Percentiles rank a stretch among this genome's conserved stretches.
These are phyloP conservation scores for Candida tibetensis DNA, from an alignment of 805 yeast species.

Conservation along the genomic window DNA sequence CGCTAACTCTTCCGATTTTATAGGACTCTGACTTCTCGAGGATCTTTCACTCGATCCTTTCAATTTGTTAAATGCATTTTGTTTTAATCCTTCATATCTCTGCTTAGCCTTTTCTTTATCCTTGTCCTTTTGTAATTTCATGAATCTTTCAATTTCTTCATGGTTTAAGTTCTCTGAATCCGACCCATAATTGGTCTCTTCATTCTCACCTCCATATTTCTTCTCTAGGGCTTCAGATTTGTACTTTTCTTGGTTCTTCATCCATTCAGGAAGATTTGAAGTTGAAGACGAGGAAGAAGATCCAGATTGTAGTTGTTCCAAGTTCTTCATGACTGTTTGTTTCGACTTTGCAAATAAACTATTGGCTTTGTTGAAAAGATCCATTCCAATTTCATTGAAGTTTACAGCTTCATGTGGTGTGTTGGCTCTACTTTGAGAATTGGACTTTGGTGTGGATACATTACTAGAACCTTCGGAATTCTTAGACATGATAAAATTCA, in stretches of 20 bases:
- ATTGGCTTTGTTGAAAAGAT: conserved; percentile 59
- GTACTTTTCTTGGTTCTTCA: conserved; percentile 55
- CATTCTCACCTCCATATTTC: conserved; percentile 27
- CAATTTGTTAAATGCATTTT: conserved; percentile 13
- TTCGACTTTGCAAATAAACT: conserved; percentile 56
- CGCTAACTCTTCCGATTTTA: not conserved
- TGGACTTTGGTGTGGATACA: not conserved
- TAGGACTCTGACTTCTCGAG: not conserved
- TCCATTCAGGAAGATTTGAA: conserved; percentile 65
- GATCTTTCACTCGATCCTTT: not conserved
- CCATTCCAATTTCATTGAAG: conserved; percentile 53
- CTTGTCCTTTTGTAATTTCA: conserved; percentile 35
- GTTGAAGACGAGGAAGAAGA: conserved; percentile 16
- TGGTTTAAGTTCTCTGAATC: conserved; percentile 47
- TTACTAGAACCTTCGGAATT: conserved; percentile 1
- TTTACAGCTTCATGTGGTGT: conserved; percentile 2
- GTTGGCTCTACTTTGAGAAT: not conserved
- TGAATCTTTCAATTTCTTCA: conserved; percentile 39
- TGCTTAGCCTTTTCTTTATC: conserved; percentile 33
- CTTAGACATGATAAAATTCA: conserved; percentile 59
- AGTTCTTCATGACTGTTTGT: conserved; percentile 58
- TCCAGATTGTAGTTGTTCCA: conserved; percentile 50
- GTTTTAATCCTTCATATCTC: conserved; percentile 19
- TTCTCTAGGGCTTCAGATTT: conserved; percentile 39
- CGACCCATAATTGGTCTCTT: conserved; percentile 40